phyloP scores from a whole-genome alignment of 208 protist species.

The Leishmania mexicana region DNA sequence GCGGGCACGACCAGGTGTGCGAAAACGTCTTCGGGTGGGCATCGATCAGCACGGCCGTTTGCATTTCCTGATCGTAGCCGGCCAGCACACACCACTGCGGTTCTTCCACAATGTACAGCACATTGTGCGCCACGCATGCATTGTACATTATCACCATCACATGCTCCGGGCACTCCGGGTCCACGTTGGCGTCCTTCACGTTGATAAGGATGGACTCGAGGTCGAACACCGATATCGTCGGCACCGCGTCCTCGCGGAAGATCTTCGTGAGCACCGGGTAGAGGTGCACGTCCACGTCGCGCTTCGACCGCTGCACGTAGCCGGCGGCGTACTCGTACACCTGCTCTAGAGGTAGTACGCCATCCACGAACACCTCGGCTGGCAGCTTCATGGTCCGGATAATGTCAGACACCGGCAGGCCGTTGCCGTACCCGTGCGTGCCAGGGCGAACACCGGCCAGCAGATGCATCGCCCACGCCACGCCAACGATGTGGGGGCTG shows the following conservation, averaged over 20 bases:
- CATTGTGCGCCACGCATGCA: slow-evolving; percentile 87
- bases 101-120: slow-evolving; percentile 74
- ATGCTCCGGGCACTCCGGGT: slow-evolving; percentile 68
- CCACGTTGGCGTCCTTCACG: slow-evolving; percentile 74
- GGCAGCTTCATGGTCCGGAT: slow-evolving; percentile 80
- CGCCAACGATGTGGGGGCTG: slow-evolving; percentile 84
- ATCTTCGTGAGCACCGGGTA: slow-evolving; percentile 89
- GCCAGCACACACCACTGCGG: slow-evolving; percentile 87
- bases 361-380: slow-evolving; percentile 74
- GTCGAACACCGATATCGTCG: slow-evolving; percentile 90
- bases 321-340: slow-evolving; percentile 81
- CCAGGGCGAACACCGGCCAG: slow-evolving; percentile 64
- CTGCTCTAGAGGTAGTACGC: slow-evolving; percentile 74
- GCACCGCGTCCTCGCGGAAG: slow-evolving; percentile 84
- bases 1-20: slow-evolving; percentile 77
- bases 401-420: slow-evolving; percentile 83
- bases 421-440: slow-evolving; percentile 81
- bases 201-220: slow-evolving; percentile 83
- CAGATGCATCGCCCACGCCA: slow-evolving; percentile 91
- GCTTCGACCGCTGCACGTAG: slow-evolving; percentile 57
- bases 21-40: slow-evolving; percentile 87
- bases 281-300: slow-evolving; percentile 53
- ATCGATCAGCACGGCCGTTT: slow-evolving; percentile 85
- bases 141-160: slow-evolving; percentile 93
- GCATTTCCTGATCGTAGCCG: slow-evolving; percentile 87